Percentiles rank a stretch among this genome's conserved stretches.
These are phyloP conservation scores for Ascochyta rabiei DNA, from an alignment of 2,329 filamentous ascomycete species.

Conservation along the genomic window DNA sequence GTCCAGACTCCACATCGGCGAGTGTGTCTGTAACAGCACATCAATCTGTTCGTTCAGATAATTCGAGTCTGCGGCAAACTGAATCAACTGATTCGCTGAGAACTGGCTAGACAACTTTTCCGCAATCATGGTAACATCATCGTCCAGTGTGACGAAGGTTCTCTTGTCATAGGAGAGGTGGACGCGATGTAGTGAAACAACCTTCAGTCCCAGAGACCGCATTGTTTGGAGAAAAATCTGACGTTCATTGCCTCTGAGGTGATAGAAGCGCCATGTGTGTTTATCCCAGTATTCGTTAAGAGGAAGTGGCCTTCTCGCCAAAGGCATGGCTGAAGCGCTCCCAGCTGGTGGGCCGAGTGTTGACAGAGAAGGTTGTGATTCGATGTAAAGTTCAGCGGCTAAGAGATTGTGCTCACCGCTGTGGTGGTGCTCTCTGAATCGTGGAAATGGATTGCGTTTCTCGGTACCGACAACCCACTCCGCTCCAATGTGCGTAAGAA, in stretches of 20 bases:
- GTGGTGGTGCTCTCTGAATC: neutral
- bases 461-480: neutral
- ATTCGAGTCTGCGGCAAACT: neutral
- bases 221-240: neutral
- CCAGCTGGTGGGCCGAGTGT: too few relatives aligned
- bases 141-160: neutral
- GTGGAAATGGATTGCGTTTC: neutral
- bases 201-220: constrained; percentile 7
- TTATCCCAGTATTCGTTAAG: constrained; percentile 1
- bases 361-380: neutral
- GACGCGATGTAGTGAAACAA: neutral
- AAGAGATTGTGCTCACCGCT: neutral
- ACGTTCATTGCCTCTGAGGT: neutral
- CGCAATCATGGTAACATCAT: neutral
- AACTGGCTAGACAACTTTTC: neutral
- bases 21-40: neutral
- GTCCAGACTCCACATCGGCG: constrained; percentile 6
- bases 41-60: constrained; percentile 8
- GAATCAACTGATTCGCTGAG: neutral
- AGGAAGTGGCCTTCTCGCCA: neutral
- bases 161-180: neutral
- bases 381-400: neutral
- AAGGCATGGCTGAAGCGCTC: neutral
- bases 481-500: neutral
- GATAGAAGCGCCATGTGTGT: neutral